Evolutionary conservation across 164 flowering plant genomes (phyloP), one percentile per base, ranked within the genome.

Genomic region (Santalum album): DNA sequence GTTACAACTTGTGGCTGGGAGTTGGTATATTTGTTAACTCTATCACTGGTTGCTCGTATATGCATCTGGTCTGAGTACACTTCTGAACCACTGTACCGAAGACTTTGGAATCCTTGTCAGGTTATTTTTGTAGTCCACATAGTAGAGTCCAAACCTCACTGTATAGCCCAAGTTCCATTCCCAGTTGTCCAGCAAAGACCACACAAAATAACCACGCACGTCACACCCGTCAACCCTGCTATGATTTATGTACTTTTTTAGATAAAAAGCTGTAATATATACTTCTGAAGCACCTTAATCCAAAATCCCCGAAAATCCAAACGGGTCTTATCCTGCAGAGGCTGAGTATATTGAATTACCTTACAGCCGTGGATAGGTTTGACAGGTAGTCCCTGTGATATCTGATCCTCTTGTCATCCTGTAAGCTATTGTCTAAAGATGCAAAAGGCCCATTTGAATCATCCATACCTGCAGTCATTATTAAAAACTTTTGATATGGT

Each of bases 161-260:
- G 87, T 82, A 61, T 87, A 87, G 14, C 96, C 95, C 6, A 63
- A 60, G 75, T 85, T 87, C 96, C 96, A 87, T 61, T 87, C 96
- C 94, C 97, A 90, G 73, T 87, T 87, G 65, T 90, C 97, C 3
- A 90, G 87, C 77, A 90, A 65, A 5, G 96, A 85, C 97, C 97
- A 90, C 19, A 73, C 80, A 51, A 87, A 90, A 49, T 90, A 90
- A 21, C 96, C 97, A 0, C 69, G 75, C 7, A 87, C 73, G 36
- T 85, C 68, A 32, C 94, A 90, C 17, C 70, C 71, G 26, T 87
- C 94, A 65, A 81, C 57, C 83, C 97, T 90, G 88, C 60, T 66
- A 45, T 29, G 4, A 9, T 3, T 29, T 29, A 29, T 4, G 4
- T 29, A 4, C 34, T 29, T 29, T 3, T 29, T 29, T 3, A 9